These are phyloP conservation scores for Mortierella sp. DNA, from an alignment of 371 early-diverging fungal species.

Conservation along the genomic window DNA sequence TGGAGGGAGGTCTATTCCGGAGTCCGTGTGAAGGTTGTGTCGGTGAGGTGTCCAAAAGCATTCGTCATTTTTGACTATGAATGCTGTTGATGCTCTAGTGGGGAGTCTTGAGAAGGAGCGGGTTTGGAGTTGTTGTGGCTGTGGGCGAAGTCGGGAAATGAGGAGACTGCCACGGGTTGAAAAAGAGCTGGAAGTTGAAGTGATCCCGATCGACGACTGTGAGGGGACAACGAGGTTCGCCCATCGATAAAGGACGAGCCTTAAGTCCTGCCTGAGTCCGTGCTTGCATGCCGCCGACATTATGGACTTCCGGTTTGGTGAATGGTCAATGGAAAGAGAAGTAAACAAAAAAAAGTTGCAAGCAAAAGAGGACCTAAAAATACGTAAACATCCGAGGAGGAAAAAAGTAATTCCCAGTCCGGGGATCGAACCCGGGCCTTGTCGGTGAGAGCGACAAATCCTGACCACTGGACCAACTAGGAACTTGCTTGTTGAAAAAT, in stretches of 20 bases:
- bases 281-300: conserved; percentile 41
- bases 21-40: not conserved
- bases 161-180: not conserved
- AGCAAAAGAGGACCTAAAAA: not conserved
- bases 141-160: conserved; percentile 7
- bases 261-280: conserved; percentile 20
- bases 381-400: not conserved
- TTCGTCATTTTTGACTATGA: not conserved
- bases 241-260: conserved; percentile 15
- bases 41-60: not conserved
- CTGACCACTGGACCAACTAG: conserved; percentile 59
- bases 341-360: not conserved
- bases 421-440: conserved; percentile 61
- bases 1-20: not conserved
- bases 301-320: not conserved
- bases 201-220: not conserved
- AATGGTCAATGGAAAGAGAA: not conserved
- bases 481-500: not conserved
- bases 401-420: conserved; percentile 48
- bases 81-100: not conserved
- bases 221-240: not conserved
- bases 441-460: conserved; percentile 62
- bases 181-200: not conserved
- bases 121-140: not conserved
- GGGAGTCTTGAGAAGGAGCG: not conserved